phyloP scores from a whole-genome alignment of 805 yeast species.

The Yamadazyma scolyti region DNA sequence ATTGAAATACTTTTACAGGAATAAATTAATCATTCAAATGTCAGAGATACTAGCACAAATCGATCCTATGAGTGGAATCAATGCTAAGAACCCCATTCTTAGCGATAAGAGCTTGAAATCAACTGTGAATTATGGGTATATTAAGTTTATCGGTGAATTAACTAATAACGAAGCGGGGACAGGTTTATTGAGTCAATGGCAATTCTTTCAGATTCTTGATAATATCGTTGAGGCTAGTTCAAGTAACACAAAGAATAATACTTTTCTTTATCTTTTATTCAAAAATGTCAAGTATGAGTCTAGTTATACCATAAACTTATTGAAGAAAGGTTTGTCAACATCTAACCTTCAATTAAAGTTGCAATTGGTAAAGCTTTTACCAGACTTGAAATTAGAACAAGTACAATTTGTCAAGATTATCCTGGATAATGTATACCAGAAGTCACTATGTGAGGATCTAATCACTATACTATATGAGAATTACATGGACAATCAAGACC shows the following conservation, averaged over 20 bases:
- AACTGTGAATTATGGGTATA: conserved; percentile 73
- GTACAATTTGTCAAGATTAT: conserved; percentile 4
- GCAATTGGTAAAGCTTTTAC: conserved; percentile 5
- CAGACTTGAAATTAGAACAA: conserved; percentile 4
- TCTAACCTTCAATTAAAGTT: conserved; percentile 50
- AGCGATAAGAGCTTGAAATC: conserved; percentile 54
- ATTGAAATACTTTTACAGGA: conserved; percentile 57
- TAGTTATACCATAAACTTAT: conserved; percentile 27
- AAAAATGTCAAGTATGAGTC: conserved; percentile 17
- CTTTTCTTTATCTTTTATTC: conserved; percentile 54
- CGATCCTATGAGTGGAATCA: conserved; percentile 74
- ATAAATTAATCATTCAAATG: conserved; percentile 80
- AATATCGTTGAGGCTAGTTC: conserved; percentile 56
- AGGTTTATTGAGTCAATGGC: conserved; percentile 72
- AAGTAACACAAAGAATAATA: conserved; percentile 35
- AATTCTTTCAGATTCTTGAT: conserved; percentile 75
- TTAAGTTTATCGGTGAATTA: conserved; percentile 72
- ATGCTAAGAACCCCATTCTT: conserved; percentile 71
- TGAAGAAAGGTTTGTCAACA: conserved; percentile 62
- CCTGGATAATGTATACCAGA: conserved; percentile 8
- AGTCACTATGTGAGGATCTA: conserved; percentile 4
- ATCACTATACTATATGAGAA: conserved; percentile 1
- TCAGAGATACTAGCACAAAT: conserved; percentile 86
- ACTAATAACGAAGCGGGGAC: conserved; percentile 61
- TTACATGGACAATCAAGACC: conserved; percentile 21